These are phyloP conservation scores for Nematocida minor DNA, from an alignment of 371 early-diverging fungal species.

Conservation along the genomic window DNA sequence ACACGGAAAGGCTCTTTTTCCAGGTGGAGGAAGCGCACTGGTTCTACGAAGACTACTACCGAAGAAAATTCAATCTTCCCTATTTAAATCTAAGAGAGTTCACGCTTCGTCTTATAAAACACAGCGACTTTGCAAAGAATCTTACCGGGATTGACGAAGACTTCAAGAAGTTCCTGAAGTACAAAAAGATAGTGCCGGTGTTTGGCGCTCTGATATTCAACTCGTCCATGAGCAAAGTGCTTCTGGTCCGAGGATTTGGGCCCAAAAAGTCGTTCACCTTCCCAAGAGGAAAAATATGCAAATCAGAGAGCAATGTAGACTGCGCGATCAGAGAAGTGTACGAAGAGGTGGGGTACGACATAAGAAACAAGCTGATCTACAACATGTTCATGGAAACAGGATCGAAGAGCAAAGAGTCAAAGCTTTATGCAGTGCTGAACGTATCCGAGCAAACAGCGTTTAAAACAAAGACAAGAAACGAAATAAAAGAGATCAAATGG, in stretches of 20 bases:
- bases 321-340: slow-evolving; percentile 88
- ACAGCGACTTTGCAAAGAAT: slow-evolving; percentile 65
- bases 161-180: slow-evolving; percentile 79
- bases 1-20: slow-evolving; percentile 85
- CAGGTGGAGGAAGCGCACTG: slow-evolving; percentile 98
- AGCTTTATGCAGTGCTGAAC: slow-evolving; percentile 79
- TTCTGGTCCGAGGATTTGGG: slow-evolving; percentile 82
- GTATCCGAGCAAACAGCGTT: slow-evolving; percentile 77
- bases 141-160: slow-evolving; percentile 73
- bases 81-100: slow-evolving; percentile 63
- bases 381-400: slow-evolving; percentile 36
- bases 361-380: slow-evolving; percentile 68
- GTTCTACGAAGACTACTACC: slow-evolving; percentile 94
- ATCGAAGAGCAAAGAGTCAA: slow-evolving; percentile 70
- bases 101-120: slow-evolving; percentile 40
- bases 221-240: slow-evolving; percentile 71
- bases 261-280: slow-evolving; percentile 82
- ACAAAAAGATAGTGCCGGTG: slow-evolving; percentile 90
- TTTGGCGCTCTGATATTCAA: slow-evolving; percentile 95
- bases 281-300: slow-evolving; percentile 96
- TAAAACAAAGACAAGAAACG: slow-evolving; percentile 80
- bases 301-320: slow-evolving; percentile 76
- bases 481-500: slow-evolving; percentile 70
- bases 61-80: slow-evolving; percentile 70
- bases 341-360: slow-evolving; percentile 93